Evolutionary conservation across 768 basidiomycete genomes (phyloP).

Genomic region (Ramaria sp.): DNA sequence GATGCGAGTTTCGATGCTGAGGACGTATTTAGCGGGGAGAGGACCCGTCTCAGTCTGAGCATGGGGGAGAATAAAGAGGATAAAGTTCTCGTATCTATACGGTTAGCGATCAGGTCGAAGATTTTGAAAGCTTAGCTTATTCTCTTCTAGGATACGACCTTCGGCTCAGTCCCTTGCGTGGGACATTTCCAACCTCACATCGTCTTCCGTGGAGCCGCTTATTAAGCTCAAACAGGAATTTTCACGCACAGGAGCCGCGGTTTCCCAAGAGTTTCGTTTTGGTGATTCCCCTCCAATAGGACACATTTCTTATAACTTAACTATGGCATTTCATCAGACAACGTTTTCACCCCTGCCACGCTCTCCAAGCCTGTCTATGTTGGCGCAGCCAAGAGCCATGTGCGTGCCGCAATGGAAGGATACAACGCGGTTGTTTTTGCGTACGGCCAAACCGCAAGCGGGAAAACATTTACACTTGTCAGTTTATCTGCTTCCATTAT

Average conservation of each 20-base stretch:
- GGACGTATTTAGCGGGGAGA: conserved; percentile 53
- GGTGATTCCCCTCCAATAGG: conserved; percentile 5
- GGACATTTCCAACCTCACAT: conserved; percentile 17
- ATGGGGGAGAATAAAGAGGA: conserved; percentile 37
- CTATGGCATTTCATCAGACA: background rate
- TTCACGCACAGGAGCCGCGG: conserved; percentile 32
- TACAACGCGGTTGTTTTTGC: conserved; percentile 96
- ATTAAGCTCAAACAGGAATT: conserved; percentile 53
- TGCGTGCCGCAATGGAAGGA: conserved; percentile 90
- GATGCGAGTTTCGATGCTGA: conserved; percentile 33
- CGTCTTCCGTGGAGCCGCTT: conserved; percentile 24
- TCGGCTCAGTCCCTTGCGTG: conserved; percentile 44
- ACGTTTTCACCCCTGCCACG: conserved; percentile 7
- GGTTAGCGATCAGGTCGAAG: conserved; percentile 29
- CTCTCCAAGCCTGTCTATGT: conserved; percentile 57
- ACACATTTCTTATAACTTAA: background rate
- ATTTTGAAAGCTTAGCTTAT: background rate
- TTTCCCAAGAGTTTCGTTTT: conserved; percentile 18
- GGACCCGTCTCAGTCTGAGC: conserved; percentile 31
- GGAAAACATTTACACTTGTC: conserved; percentile 63
- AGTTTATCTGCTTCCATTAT: conserved; percentile 10
- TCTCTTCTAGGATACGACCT: conserved; percentile 47
- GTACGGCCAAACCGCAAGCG: conserved; percentile 79
- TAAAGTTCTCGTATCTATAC: conserved; percentile 79
- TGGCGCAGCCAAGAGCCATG: conserved; percentile 66